Base-by-base conservation (phyloP, 768 basidiomycete genomes). In the Lepiota subincarnata region DNA sequence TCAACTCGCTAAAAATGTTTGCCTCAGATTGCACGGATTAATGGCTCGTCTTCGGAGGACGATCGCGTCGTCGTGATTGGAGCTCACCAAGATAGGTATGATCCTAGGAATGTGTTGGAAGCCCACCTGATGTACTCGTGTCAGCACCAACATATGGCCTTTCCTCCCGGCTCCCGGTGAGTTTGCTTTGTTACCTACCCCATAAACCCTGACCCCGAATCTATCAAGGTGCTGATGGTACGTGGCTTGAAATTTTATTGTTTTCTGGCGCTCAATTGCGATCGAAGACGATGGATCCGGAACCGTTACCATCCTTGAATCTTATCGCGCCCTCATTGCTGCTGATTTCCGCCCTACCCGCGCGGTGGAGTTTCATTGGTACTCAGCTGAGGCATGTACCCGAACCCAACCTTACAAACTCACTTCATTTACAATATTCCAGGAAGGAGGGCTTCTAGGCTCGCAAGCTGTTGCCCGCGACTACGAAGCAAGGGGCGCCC, bases 391-490 rank as follows among this genome's bases (percentile, higher is more conserved):
- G 74, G 87, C 82, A 67, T 45, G 51, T 38, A 66, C 56, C 45
- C 55, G 61, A 28, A 16, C 28, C 41, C n/a, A 44, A 45, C 13
- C 11, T 53, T 46, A 12, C 42, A 37, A 19, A 42, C 44, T 37
- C 19, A 55, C 35, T 37, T 59, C 53, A 57, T 41, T 55, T 56
- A 42, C 54, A 44, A 43, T 42, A 22, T 39, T 37, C 42, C 59
- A 89, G 89, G 89, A 92, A 71, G 87, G 82, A 47, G 91, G 91
- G 11, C 79, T 92, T 35, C 81, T 92, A 49, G 94, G 94, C 37
- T 92, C 89, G 35, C 93, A 95, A 69, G 94, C 93, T 14, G 80
- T 98, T 47, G 92, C 92, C 35, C 73, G 76, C 60, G 78, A 80
- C 55, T 97, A 96, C 64, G 82, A 82, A 62, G 64, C 71, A 19